These are phyloP conservation scores for Coffea humblotiana DNA, from an alignment of 305 asterid genomes.

Conservation along the genomic window DNA sequence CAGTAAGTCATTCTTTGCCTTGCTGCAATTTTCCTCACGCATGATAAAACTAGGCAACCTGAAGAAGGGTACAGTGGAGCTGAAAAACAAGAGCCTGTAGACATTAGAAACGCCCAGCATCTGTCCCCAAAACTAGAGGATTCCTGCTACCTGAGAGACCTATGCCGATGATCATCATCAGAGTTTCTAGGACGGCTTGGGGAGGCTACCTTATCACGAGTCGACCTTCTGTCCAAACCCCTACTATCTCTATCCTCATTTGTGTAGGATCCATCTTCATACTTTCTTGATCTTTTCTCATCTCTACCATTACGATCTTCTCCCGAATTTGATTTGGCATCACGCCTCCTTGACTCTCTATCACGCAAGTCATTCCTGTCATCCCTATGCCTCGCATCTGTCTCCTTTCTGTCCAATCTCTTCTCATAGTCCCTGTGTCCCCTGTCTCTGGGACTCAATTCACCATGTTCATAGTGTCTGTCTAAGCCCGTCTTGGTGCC, in stretches of 20 bases:
- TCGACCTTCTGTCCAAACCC: slow-evolving; percentile 32
- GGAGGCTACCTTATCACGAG: slow-evolving; percentile 7
- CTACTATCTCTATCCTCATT: slow-evolving; percentile 42
- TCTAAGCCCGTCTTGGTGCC: slow-evolving; percentile 20
- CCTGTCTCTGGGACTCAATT: slow-evolving; percentile 26
- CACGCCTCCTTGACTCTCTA: slow-evolving; percentile 42
- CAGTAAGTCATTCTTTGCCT: neutral
- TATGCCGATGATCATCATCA: slow-evolving; percentile 18
- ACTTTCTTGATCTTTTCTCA: slow-evolving; percentile 43
- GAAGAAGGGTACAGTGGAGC: neutral
- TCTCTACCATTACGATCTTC: slow-evolving; percentile 45
- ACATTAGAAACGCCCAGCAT: neutral
- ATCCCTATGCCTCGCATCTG: slow-evolving; percentile 26
- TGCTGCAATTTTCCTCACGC: neutral
- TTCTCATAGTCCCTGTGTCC: slow-evolving; percentile 24
- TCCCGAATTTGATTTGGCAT: slow-evolving; percentile 28
- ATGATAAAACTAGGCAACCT: neutral
- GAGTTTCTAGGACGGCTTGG: slow-evolving; percentile 7
- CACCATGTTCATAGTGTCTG: slow-evolving; percentile 23
- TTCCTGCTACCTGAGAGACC: slow-evolving; percentile 25
- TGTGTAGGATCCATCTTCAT: slow-evolving; percentile 38
- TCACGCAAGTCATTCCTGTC: slow-evolving; percentile 32
- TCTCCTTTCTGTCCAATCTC: slow-evolving; percentile 25
- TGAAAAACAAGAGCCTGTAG: neutral
- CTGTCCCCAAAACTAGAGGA: neutral